These are phyloP conservation scores for Serendipita vermifera DNA, from an alignment of 768 basidiomycete species.

Conservation along the genomic window DNA sequence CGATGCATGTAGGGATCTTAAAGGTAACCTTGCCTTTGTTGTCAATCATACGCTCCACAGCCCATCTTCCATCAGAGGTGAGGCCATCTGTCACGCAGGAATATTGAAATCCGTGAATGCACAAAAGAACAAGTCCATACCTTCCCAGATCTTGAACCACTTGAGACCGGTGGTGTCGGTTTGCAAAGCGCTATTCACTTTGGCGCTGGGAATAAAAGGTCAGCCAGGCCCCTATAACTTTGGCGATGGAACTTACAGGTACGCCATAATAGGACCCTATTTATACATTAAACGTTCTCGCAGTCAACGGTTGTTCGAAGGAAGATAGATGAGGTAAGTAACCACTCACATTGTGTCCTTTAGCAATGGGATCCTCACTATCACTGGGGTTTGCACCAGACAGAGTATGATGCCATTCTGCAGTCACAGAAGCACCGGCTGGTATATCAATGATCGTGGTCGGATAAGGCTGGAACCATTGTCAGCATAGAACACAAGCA, in stretches of 20 bases:
- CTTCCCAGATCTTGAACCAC: constrained; percentile 44
- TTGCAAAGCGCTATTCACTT: constrained; percentile 34
- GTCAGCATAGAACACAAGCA: too few relatives aligned
- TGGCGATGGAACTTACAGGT: constrained; percentile 28
- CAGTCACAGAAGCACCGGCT: constrained; percentile 13
- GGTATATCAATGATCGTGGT: constrained; percentile 13
- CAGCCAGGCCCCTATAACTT: neutral
- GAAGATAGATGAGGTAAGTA: neutral
- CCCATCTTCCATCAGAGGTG: constrained; percentile 25
- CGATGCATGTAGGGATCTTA: constrained; percentile 35
- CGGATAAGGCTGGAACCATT: constrained; percentile 15
- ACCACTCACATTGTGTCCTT: neutral
- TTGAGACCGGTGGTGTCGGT: constrained; percentile 33
- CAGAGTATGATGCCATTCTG: constrained; percentile 18
- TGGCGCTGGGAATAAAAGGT: constrained; percentile 25
- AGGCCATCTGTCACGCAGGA: constrained; percentile 1
- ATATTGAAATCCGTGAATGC: neutral
- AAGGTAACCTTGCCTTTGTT: constrained; percentile 41
- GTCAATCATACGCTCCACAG: constrained; percentile 32
- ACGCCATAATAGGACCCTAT: constrained; percentile 38
- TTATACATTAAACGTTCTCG: neutral
- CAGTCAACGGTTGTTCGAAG: too few relatives aligned
- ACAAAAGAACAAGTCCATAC: neutral
- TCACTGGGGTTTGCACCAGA: constrained; percentile 14
- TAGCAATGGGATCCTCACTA: constrained; percentile 11